Conservation (phyloP, 73 alveolate species). For the Paramecium primaurelia region DNA sequence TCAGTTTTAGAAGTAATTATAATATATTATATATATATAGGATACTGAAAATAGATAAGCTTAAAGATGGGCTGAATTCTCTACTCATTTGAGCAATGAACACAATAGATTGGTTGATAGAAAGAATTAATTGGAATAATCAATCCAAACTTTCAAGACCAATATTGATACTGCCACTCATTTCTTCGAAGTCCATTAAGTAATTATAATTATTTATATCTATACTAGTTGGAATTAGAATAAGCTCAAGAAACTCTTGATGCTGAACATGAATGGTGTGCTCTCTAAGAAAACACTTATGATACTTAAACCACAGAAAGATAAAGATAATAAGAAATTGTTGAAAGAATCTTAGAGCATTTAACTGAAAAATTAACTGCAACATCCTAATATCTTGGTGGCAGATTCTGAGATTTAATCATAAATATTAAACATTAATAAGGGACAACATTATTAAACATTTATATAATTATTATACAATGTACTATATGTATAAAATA, state of each 20-base stretch:
- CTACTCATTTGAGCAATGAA: slow-evolving; percentile 38
- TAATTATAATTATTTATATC: neutral
- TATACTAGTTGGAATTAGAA: slow-evolving; percentile 18
- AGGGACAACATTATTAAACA: neutral
- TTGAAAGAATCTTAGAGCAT: slow-evolving; percentile 19
- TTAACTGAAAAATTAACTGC: slow-evolving; percentile 44
- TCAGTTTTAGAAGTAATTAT: slow-evolving; percentile 13
- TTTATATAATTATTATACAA: neutral
- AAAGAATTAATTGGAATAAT: slow-evolving; percentile 44
- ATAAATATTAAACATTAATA: neutral
- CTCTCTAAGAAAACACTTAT: neutral
- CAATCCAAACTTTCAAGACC: slow-evolving; percentile 1
- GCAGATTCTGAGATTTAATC: slow-evolving; percentile 46
- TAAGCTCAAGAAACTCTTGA: slow-evolving; percentile 39
- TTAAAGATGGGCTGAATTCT: slow-evolving; percentile 50
- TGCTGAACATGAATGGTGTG: slow-evolving; percentile 45
- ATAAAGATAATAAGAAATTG: neutral
- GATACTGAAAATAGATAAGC: slow-evolving; percentile 53
- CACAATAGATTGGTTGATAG: slow-evolving; percentile 43
- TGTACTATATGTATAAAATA: neutral
- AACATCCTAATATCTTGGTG: slow-evolving; percentile 43
- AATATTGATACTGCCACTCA: slow-evolving; percentile 29
- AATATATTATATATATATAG: neutral
- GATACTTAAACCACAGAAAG: neutral
- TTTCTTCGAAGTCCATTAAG: slow-evolving; percentile 42